Evolutionary conservation across 2,329 filamentous ascomycete species (phyloP), one percentile per base, ranked within the genome.

Genomic region (Coniochaeta sp.): DNA sequence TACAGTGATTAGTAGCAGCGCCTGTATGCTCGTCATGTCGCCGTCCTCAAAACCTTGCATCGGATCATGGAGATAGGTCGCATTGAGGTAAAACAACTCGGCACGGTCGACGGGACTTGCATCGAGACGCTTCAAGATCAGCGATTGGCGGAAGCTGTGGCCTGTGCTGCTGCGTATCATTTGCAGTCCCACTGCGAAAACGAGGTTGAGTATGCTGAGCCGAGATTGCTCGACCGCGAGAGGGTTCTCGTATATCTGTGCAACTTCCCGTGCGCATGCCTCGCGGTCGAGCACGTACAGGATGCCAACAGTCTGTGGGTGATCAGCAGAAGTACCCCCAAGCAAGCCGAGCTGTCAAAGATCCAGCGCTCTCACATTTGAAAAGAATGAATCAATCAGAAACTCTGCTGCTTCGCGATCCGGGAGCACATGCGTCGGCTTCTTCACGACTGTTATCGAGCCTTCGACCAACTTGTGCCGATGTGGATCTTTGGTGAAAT

Each of bases 1-100:
- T 57, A 68, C 63, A 8, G 67, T 62, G 52, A 72, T 63, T 14
- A 70, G 58, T 0, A 65, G 53, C 46, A 67, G 58, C n/a, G 61
- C 59, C 50, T 67, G 62, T 14, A 71, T 61, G 1, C 65, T 65
- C 3, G 57, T 53, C 4, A 69, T 59, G 3, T 60, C 63, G 1
- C 67, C 66, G n/a, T 69, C 65, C 45, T 70, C 64, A 53, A 67
- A 40, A 6, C 35, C 66, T 16, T 67, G 57, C 3, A 57, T 60
- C 6, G 63, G 59, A 5, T 64, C 60, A 6, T 67, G 61, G 7
- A 67, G 52, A 32, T 65, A 63, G 4, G 66, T 64, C 4, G 65
- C 68, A 49, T 67, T 65, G 46, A 62, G 62, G 53, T 69, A 70
- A 26, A 65, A 66, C 1, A 20, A 55, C 38, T 67, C 63, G 0